Evolutionary conservation across 441 rosid species (phyloP).

Genomic region (Kokia cookei): DNA sequence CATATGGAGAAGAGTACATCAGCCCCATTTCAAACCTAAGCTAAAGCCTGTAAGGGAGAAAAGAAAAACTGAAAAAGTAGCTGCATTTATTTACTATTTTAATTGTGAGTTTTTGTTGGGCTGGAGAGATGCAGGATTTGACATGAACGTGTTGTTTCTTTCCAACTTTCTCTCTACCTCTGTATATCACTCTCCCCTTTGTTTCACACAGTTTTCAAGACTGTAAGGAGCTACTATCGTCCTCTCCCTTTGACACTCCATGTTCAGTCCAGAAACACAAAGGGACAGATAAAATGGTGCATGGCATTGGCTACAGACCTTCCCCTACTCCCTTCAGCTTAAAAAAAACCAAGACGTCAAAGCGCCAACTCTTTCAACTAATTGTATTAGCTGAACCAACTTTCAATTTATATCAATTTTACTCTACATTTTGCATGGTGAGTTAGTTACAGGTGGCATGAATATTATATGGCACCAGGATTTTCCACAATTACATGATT

Average conservation of each 20-base stretch:
- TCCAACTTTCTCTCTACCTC: conserved; percentile 16
- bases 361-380: too few species aligned
- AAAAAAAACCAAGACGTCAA: too few species aligned
- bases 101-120: conserved; percentile 4
- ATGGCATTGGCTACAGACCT: conserved; percentile 54
- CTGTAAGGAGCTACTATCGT: conserved; percentile 66
- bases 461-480: neutral
- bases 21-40: too few species aligned
- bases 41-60: neutral
- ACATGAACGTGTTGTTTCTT: conserved; percentile 57
- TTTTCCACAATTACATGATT: neutral
- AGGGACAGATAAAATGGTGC: neutral
- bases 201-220: conserved; percentile 52
- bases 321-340: conserved; percentile 44
- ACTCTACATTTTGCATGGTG: neutral
- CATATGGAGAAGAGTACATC: conserved; percentile 13
- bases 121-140: conserved; percentile 37
- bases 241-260: conserved; percentile 84
- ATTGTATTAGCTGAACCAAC: too few species aligned
- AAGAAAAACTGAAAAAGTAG: too few species aligned
- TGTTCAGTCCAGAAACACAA: conserved; percentile 34
- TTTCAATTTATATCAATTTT: too few species aligned
- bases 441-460: too few species aligned
- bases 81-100: too few species aligned
- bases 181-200: neutral